Conservation (phyloP, 164 flowering plant species). For the Vitis vinifera region DNA sequence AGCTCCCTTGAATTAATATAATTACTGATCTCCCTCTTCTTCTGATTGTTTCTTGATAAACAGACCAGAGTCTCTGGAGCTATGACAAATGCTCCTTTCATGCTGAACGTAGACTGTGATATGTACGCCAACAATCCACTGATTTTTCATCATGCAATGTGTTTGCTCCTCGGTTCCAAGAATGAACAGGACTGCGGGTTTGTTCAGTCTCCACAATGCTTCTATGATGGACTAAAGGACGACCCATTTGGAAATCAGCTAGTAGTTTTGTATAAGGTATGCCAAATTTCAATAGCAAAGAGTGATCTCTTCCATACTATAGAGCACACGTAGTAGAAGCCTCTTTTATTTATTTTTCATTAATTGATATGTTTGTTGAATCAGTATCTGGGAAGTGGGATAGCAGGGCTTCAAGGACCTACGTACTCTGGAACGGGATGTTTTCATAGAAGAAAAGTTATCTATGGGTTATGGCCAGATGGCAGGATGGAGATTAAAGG, state of each 20-base stretch:
- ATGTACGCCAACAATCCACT: conserved; percentile 62
- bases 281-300: neutral
- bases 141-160: conserved; percentile 52
- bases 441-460: conserved; percentile 53
- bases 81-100: conserved; percentile 72
- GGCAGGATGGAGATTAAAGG: conserved; percentile 5
- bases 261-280: conserved; percentile 21
- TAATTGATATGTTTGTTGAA: neutral
- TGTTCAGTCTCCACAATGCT: conserved; percentile 57
- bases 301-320: too few species aligned
- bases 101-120: conserved; percentile 77
- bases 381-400: conserved; percentile 29
- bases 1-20: too few species aligned
- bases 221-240: conserved; percentile 44
- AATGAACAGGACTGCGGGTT: conserved; percentile 35
- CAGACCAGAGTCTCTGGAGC: conserved; percentile 68
- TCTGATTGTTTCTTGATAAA: neutral
- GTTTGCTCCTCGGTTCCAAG: conserved; percentile 36
- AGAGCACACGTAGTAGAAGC: too few species aligned
- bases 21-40: too few species aligned
- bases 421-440: conserved; percentile 54
- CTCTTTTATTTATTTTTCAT: neutral
- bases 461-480: conserved; percentile 44
- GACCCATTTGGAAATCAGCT: conserved; percentile 52
- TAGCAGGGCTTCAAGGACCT: conserved; percentile 51